Conservation (phyloP, 192 early-diverging fungal genomes). For the Polychytrium aggregatum region DNA sequence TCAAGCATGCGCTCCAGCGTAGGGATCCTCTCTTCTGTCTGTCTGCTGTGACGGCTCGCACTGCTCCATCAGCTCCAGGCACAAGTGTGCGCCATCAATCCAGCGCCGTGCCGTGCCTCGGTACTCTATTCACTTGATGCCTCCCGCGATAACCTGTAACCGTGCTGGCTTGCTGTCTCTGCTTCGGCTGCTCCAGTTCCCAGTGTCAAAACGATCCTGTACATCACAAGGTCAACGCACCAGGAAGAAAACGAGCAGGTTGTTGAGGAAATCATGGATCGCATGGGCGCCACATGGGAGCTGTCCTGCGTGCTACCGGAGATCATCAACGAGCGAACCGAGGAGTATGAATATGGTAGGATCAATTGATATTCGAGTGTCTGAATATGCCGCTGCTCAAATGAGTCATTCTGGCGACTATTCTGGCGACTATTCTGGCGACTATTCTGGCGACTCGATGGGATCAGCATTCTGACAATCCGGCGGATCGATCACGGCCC, state of each 20-base stretch:
- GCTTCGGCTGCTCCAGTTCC: constrained; percentile 42
- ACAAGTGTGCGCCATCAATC: no score
- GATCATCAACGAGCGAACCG: constrained; percentile 13
- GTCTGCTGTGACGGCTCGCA: not conserved
- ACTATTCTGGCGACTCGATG: no score
- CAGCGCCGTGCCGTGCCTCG: no score
- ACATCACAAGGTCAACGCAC: constrained; percentile 87
- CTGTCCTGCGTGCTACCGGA: constrained; percentile 34
- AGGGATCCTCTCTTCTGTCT: not conserved
- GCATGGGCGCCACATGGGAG: constrained; percentile 22
- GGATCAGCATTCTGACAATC: no score
- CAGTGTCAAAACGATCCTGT: constrained; percentile 64
- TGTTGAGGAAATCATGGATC: constrained; percentile 53
- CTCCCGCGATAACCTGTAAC: no score
- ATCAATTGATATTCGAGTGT: not conserved
- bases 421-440: constrained; percentile 7
- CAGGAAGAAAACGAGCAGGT: constrained; percentile 86
- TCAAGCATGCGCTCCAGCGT: constrained; percentile 62
- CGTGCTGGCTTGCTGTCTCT: no score
- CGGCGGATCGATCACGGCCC: no score
- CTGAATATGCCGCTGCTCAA: constrained; percentile 15
- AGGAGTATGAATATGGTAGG: constrained; percentile 24
- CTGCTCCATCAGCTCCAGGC: no score
- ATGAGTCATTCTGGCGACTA: not conserved
- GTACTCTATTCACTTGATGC: no score